Base-by-base conservation (phyloP, 306 rosid genomes). In the Vigna unguiculata region DNA sequence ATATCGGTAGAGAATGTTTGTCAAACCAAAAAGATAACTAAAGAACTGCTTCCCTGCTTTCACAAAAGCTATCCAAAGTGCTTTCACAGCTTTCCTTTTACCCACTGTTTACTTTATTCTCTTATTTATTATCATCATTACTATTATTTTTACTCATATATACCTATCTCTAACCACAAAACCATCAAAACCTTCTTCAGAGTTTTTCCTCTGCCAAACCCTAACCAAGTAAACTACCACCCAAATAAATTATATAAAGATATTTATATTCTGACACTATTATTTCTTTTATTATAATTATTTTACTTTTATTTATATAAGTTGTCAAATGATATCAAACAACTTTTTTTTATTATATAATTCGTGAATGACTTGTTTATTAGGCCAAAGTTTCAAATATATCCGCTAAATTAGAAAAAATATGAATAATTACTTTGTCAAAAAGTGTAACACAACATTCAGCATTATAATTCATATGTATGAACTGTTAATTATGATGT, bases 61-160 rank as follows among this genome's bases (percentile, higher is more conserved):
- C 28, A 59, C 40, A 69, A 58, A 78, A 53, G 62, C 49, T 68
- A 68, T 17, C 76, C 76, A 28, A 78, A 68, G 69, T 78, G 81
- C 69, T 54, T 57, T 77, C 7, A 77, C 81, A 77, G 75, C 81
- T 77, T 77, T 77, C 74, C 57, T 77, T 73, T 53, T 41, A 66
- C 67, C 21, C 43, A 53, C 74, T 67, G 22, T 67, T 67, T 54
- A 4, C 48, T 32, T 63, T 63, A 17, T 38, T 15, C 14, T 32
- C 0, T 1, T 13, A 28, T 55, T 54, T 17, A 46, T 13, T 48
- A 47, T 2, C 6, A 48, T 48, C 0, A 48, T 16, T 4, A 47
- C 4, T 46, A 13, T n/a, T n/a, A n/a, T n/a, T n/a, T n/a, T n/a
- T 47, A 47, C 0, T 15, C 6, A 15, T 51, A 14, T 32, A 32